A percentile compares a stretch with the other conserved stretches of the same genome.
Evolutionary conservation across 768 basidiomycete genomes (phyloP).

Genomic region (Sarcomyxa edulis): DNA sequence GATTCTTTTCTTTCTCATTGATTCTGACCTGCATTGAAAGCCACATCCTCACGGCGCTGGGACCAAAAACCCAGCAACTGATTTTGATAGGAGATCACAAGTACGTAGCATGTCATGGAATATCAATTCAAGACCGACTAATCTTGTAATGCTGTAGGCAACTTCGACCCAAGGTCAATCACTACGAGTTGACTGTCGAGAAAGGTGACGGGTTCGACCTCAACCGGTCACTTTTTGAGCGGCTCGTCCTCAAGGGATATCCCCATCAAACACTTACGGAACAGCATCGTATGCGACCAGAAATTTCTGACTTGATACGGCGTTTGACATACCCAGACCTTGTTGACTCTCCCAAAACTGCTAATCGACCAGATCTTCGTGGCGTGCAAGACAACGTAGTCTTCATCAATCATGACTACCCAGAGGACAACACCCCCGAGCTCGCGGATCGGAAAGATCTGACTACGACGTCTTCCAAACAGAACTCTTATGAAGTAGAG

Average conservation of each 20-base stretch:
- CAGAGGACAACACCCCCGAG: constrained; percentile 42
- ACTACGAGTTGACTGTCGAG: constrained; percentile 58
- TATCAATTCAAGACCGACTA: no score
- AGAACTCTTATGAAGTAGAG: constrained; percentile 50
- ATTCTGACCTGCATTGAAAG: no score
- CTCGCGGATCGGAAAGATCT: constrained; percentile 41
- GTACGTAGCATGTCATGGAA: no score
- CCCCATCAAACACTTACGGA: constrained; percentile 50
- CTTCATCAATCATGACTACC: constrained; percentile 52
- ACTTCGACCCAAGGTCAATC: constrained; percentile 67
- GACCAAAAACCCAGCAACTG: constrained; percentile 38
- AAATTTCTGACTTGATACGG: constrained; percentile 60
- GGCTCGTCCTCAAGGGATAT: constrained; percentile 55
- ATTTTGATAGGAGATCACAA: constrained; percentile 73
- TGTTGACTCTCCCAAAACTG: constrained; percentile 45
- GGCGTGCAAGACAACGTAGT: constrained; percentile 55
- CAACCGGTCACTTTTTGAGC: constrained; percentile 65
- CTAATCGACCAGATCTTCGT: constrained; percentile 42
- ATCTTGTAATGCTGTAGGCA: no score
- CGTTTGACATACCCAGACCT: constrained; percentile 63
- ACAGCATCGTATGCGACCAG: constrained; percentile 75
- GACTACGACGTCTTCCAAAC: constrained; percentile 50
- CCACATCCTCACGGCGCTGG: constrained; percentile 57
- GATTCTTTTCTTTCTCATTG: no score
- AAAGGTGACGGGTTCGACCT: constrained; percentile 64